These are phyloP conservation scores for Talaromyces nanjingensis DNA, from an alignment of 495 filamentous ascomycete genomes.

Conservation along the genomic window DNA sequence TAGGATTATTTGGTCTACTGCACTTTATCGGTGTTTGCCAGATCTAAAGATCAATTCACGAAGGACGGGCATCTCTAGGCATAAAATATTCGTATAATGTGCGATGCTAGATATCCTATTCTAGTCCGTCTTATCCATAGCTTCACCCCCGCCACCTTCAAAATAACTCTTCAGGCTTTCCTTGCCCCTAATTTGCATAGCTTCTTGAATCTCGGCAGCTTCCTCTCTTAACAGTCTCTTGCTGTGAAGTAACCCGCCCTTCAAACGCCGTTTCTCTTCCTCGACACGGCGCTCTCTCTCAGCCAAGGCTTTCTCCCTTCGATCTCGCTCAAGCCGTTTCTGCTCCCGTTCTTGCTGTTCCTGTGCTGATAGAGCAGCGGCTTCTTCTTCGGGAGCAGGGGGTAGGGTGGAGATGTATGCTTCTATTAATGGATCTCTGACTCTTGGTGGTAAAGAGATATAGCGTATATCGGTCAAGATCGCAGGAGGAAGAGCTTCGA, in stretches of 20 bases:
- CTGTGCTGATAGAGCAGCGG: conserved; percentile 37
- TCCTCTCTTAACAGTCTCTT: conserved; percentile 65
- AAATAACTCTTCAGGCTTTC: conserved; percentile 63
- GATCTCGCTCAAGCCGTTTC: conserved; percentile 55
- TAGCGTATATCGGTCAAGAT: conserved; percentile 74
- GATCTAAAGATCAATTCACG: not conserved
- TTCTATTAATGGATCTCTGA: conserved; percentile 67
- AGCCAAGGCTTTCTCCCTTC: conserved; percentile 66
- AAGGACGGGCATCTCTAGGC: not conserved
- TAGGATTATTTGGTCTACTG: not conserved
- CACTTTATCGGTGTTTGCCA: not conserved
- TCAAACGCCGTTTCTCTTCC: conserved; percentile 64
- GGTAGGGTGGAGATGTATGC: conserved; percentile 68
- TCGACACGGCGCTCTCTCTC: conserved; percentile 67
- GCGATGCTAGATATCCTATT: not conserved
- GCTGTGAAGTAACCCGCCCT: conserved; percentile 57
- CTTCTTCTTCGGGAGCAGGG: conserved; percentile 51
- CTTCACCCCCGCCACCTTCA: conserved; percentile 17
- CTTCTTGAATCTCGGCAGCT: conserved; percentile 69
- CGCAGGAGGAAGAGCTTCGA: conserved; percentile 57
- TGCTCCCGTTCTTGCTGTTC: conserved; percentile 55
- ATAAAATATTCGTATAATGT: not conserved
- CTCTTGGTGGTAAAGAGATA: conserved; percentile 63
- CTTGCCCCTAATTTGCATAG: conserved; percentile 67
- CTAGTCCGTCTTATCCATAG: not conserved